Conservation (phyloP, 1,139 yeast species). For the Wickerhamomyces sp. region DNA sequence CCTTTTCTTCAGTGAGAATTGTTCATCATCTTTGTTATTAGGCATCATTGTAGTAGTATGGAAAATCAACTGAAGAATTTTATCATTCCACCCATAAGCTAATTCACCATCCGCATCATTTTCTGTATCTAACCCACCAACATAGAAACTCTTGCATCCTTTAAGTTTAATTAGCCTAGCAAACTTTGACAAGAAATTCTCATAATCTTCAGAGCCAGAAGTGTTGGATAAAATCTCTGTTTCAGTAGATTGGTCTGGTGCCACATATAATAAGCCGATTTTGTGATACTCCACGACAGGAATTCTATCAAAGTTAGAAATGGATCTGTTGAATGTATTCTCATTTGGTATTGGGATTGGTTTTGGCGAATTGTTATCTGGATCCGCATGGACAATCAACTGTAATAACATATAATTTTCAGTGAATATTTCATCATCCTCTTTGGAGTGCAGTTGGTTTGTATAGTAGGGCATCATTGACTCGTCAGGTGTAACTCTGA, state of each 20-base stretch:
- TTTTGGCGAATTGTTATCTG: constrained; percentile 14
- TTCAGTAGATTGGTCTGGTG: constrained; percentile 60
- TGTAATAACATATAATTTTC: constrained; percentile 42
- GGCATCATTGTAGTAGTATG: constrained; percentile 86
- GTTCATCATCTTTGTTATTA: constrained; percentile 39
- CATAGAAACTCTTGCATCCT: constrained; percentile 52
- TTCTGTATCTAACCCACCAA: constrained; percentile 77
- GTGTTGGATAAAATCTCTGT: constrained; percentile 59
- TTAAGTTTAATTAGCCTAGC: constrained; percentile 58
- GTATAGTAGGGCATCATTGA: constrained; percentile 35
- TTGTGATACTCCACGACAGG: constrained; percentile 80
- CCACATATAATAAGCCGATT: constrained; percentile 73
- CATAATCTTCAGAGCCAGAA: constrained; percentile 61
- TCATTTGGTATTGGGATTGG: constrained; percentile 51
- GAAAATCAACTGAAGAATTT: constrained; percentile 65
- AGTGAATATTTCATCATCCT: constrained; percentile 27
- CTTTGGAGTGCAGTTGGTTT: constrained; percentile 20
- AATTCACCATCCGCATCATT: constrained; percentile 70
- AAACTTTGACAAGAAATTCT: constrained; percentile 50
- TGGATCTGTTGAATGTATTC: constrained; percentile 49
- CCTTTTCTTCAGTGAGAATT: constrained; percentile 59
- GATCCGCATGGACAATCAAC: constrained; percentile 28
- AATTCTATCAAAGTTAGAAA: constrained; percentile 64
- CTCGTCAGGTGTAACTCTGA: constrained; percentile 42
- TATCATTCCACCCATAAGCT: constrained; percentile 71